Conservation (phyloP, 305 asterid species). For the Fraxinus greggii region DNA sequence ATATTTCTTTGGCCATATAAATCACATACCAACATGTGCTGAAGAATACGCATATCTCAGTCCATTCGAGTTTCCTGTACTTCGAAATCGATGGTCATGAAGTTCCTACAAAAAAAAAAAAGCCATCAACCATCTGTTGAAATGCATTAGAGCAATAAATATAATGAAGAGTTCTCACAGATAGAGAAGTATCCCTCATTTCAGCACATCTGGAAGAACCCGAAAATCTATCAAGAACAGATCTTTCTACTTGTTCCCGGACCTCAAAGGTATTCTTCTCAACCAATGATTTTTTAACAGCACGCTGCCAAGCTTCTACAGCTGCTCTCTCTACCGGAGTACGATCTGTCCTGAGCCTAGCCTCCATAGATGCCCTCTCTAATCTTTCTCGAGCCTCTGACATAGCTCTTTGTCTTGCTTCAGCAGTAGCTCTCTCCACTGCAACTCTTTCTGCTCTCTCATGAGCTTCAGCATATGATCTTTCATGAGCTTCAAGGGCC, state of each 20-base stretch:
- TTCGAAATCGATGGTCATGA: slow-evolving; percentile 49
- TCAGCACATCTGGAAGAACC: slow-evolving; percentile 49
- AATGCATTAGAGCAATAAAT: slow-evolving; percentile 22
- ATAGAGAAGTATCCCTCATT: slow-evolving; percentile 48
- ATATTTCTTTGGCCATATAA: slow-evolving; percentile 19
- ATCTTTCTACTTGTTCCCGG: slow-evolving; percentile 45
- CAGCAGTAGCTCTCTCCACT: slow-evolving; percentile 56
- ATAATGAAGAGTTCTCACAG: slow-evolving; percentile 56
- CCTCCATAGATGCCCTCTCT: slow-evolving; percentile 51
- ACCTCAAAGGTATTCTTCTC: slow-evolving; percentile 42
- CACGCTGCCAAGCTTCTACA: slow-evolving; percentile 79
- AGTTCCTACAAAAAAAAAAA: slow-evolving; percentile 30
- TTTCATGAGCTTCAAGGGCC: slow-evolving; percentile 61
- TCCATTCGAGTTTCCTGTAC: slow-evolving; percentile 39
- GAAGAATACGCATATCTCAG: slow-evolving; percentile 49
- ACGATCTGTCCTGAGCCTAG: slow-evolving; percentile 65
- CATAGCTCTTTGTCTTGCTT: slow-evolving; percentile 45
- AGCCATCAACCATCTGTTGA: slow-evolving; percentile 25
- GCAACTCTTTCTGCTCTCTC: slow-evolving; percentile 56
- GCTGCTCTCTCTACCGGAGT: slow-evolving; percentile 85
- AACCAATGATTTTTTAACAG: slow-evolving; percentile 65
- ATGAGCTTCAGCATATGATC: slow-evolving; percentile 55
- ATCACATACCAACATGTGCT: slow-evolving; percentile 55
- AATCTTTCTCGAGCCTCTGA: slow-evolving; percentile 51
- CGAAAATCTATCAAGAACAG: slow-evolving; percentile 52